Percentiles rank a stretch among this genome's conserved stretches.
Conservation (phyloP, 148 eudicot genomes). For the Gaultheria prostrata region DNA sequence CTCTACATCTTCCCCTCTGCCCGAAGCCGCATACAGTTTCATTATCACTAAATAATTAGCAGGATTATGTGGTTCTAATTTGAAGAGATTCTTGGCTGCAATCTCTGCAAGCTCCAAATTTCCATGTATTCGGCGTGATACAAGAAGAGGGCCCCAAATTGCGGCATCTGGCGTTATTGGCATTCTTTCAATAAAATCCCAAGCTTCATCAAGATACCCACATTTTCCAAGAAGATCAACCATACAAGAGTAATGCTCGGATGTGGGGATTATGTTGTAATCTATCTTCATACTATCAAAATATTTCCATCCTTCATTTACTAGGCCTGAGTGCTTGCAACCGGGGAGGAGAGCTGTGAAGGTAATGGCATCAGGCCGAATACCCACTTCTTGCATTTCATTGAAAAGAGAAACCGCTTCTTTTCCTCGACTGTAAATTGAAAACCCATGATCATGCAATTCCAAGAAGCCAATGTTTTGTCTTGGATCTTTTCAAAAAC, state of each 20-base stretch:
- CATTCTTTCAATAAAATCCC: constrained; percentile 55
- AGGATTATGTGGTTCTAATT: no score
- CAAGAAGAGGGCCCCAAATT: constrained; percentile 62
- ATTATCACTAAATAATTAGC: no score
- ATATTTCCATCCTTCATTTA: constrained; percentile 59
- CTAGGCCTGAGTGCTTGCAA: constrained; percentile 58
- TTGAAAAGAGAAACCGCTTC: constrained; percentile 45
- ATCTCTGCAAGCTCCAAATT: constrained; percentile 48
- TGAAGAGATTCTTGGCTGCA: constrained; percentile 49
- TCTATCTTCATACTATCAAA: constrained; percentile 52
- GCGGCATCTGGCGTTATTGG: constrained; percentile 51
- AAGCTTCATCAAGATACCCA: constrained; percentile 70
- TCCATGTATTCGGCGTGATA: constrained; percentile 39
- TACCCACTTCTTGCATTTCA: constrained; percentile 34
- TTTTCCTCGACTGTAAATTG: constrained; percentile 41
- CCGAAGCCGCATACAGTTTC: no score
- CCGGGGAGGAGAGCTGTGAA: constrained; percentile 54
- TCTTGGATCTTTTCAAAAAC: constrained; percentile 31
- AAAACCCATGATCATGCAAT: constrained; percentile 66
- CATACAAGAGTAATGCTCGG: constrained; percentile 72
- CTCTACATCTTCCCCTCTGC: no score
- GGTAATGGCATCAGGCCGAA: constrained; percentile 53
- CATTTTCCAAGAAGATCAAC: constrained; percentile 70
- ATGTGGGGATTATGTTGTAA: constrained; percentile 41
- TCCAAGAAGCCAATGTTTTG: constrained; percentile 52